Base-by-base conservation (phyloP, 768 basidiomycete genomes). In the Rhizopogon vulgaris region DNA sequence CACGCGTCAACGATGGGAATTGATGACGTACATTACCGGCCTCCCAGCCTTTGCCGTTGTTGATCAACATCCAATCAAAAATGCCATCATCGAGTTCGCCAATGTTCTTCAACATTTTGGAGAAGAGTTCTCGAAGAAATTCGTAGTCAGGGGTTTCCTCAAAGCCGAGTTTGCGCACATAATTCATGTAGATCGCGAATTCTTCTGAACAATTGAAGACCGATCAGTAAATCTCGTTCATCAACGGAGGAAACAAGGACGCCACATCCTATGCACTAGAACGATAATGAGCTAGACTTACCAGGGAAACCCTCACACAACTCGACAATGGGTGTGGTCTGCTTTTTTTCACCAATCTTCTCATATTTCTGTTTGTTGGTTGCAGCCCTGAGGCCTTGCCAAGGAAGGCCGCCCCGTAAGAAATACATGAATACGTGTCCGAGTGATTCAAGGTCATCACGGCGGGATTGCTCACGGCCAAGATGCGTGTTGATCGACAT, bases 361-460 rank as follows among this genome's bases (percentile, higher is more conserved):
- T 99, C 96, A 67, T 99, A 99, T 74, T 98, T 98, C 69, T 98
- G 95, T 74, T 98, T 98, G 78, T 99, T 98, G 1, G 95, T 99
- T 8, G 94, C 94, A 18, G 95, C 96, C 63, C 94, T 84, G 56
- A 99, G 76, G 41, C 95, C 95, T 68, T 99, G 95, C 95, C 95
- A 99, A 25, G 95, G 95, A 51, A 99, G 78, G 17, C 94, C 93
- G 24, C 95, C 95, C 4, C 95, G 81, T 60, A 99, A 69, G 70
- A 99, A 99, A 70, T 99, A 99, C 90, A 99, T 97, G 75, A 98
- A 98, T 41, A 99, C 96, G 68, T 99, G 96, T 0, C 96, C 95
- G 28, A 99, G 73, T 37, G 94, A 95, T 71, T 99, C 95, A 28
- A 99, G 70, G 68, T 99, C 95, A 66, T 99, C 95, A 61, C 95